Conservation (phyloP, 2,329 filamentous ascomycete species). For the Trichoderma atrobrunneum region DNA sequence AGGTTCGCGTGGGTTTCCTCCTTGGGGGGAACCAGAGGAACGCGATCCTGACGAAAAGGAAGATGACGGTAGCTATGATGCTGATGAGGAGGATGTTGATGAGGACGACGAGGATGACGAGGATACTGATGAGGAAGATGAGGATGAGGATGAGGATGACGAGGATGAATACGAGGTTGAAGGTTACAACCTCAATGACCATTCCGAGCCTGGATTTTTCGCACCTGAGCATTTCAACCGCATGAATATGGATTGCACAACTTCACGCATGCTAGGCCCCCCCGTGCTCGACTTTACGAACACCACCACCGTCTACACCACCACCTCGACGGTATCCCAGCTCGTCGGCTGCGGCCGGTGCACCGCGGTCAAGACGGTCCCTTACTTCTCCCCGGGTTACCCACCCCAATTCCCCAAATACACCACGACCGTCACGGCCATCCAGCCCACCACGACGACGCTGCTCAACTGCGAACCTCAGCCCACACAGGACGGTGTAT, state of each 20-base stretch:
- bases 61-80: neutral
- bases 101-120: neutral
- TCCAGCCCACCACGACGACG: conserved; percentile 17
- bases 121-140: neutral
- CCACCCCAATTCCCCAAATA: conserved; percentile 25
- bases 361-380: conserved; percentile 9
- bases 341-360: conserved; percentile 30
- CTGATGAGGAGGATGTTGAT: neutral
- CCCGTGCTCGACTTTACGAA: neutral
- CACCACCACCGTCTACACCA: conserved; percentile 27
- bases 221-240: neutral
- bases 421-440: conserved; percentile 25
- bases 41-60: neutral
- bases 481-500: neutral
- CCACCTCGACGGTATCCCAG: conserved; percentile 26
- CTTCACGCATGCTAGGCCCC: conserved; percentile 1
- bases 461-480: conserved; percentile 19
- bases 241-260: conserved; percentile 19
- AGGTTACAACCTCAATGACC: neutral
- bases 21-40: no score
- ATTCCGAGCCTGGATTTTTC: neutral
- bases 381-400: conserved; percentile 17
- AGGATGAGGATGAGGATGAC: neutral
- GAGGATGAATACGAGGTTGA: neutral
- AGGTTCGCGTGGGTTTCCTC: no score